Conservation (phyloP, 495 filamentous ascomycete genomes). For the Daldinia caldariorum region DNA sequence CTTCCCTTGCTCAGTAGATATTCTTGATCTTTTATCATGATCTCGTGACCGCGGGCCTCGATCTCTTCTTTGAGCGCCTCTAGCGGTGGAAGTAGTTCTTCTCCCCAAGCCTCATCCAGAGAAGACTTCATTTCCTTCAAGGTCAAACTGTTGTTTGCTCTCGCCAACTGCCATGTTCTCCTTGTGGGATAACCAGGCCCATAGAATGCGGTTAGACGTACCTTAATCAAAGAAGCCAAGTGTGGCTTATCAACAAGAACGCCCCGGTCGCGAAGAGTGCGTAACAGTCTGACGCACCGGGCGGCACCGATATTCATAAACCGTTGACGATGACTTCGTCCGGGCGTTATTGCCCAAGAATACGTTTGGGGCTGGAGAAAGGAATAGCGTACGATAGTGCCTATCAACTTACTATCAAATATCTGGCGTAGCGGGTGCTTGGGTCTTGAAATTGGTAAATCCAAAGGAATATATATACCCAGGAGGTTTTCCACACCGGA, state of each 20-base stretch:
- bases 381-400: slow-evolving; percentile 44
- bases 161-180: slow-evolving; percentile 21
- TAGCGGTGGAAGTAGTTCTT: slow-evolving; percentile 44
- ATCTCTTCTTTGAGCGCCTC: slow-evolving; percentile 29
- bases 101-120: slow-evolving; percentile 50
- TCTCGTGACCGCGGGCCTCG: slow-evolving; percentile 13
- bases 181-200: slow-evolving; percentile 30
- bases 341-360: not conserved
- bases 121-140: slow-evolving; percentile 43
- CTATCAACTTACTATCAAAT: slow-evolving; percentile 44
- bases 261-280: slow-evolving; percentile 42
- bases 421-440: slow-evolving; percentile 49
- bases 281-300: slow-evolving; percentile 39
- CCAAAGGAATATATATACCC: slow-evolving; percentile 45
- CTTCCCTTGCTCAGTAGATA: slow-evolving; percentile 30
- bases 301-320: slow-evolving; percentile 35
- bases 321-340: slow-evolving; percentile 4
- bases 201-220: slow-evolving; percentile 46
- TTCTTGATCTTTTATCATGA: slow-evolving; percentile 13
- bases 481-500: slow-evolving; percentile 39
- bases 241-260: slow-evolving; percentile 19
- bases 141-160: slow-evolving; percentile 35
- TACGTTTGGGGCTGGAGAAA: slow-evolving; percentile 29
- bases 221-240: slow-evolving; percentile 27
- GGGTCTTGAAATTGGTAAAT: slow-evolving; percentile 27